Evolutionary conservation across 805 yeast genomes (phyloP), one percentile per base, ranked within the genome.

Genomic region (Myxozyma neglecta): DNA sequence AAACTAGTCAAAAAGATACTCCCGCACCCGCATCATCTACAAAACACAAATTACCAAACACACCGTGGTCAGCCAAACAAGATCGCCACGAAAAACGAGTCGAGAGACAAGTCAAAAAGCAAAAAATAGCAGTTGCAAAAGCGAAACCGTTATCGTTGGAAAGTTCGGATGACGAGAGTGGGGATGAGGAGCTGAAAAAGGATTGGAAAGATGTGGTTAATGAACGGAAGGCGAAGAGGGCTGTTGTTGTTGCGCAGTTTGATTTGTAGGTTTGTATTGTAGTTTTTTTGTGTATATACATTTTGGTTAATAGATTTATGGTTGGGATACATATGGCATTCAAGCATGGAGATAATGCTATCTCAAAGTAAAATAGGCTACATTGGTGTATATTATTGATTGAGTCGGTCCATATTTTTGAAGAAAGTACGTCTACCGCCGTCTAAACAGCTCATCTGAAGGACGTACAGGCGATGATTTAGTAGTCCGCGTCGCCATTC

Each of bases 201-300:
- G 98, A 94, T 75, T 94, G 98, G 99, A 94, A 94, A 75, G 92
- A 88, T 36, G 70, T 87, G 29, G 87, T 93, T 0, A 76, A 83
- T 64, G 81, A 82, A 52, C 85, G 80, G 63, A 92, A 90, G 72
- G 52, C 66, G 87, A 85, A 73, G 24, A 66, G 52, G 48, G 18
- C 48, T 14, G 44, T 42, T 16, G 11, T 43, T 18, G 36, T 20
- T 6, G n/a, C 20, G 29, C 20, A 6, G 24, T 56, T 60, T 45
- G 63, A 60, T 35, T 45, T 54, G 49, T 54, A 43, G 52, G 20
- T 7, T 5, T 16, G 9, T 1, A 16, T n/a, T n/a, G n/a, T n/a
- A 13, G 14, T 20, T 7, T 39, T n/a, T 35, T 34, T 8, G 9
- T 18, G 18, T 13, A 9, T 13, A 35, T n/a, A n/a, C 16, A 37